Evolutionary conservation across 176 grass and related monocot species (phyloP), one percentile per base, ranked within the genome.

Genomic region (Rhynchospora pubera): DNA sequence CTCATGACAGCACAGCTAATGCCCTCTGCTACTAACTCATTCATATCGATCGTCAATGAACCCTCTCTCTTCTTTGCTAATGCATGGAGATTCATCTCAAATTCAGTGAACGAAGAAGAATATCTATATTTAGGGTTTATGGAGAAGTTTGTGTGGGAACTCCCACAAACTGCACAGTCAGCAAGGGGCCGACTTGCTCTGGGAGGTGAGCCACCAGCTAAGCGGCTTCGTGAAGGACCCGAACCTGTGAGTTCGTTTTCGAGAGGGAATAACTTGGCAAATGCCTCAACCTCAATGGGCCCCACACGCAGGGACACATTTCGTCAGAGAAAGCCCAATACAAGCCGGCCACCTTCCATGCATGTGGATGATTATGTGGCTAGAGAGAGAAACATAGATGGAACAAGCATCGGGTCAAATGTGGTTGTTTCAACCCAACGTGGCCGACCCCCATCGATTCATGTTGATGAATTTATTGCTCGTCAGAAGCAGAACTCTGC

Each of bases 341-440:
- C 95, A 77, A 98, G 95, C 79, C 88, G 95, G 83, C 95, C 95
- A 60, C 95, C 95, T 82, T 98, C 95, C 34, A 98, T 98, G 95
- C 95, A 98, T 85, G 95, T 98, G n/a, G 95, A 98, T 84, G 95
- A 98, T 88, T 98, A 98, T 88, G 95, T 98, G 46, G 95, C 92
- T 61, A 87, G 95, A 88, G 95, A 98, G 90, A 98, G 92, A 87
- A 94, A 94, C 85, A 94, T 94, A 72, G 95, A 98, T 79, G 89
- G 88, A 88, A 87, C 95, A 81, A 94, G 95, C 81, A 98, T 87
- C 77, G 90, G 90, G 56, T 89, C 90, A 73, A 98, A 91, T 93
- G 87, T 88, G 62, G 85, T 89, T 81, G 89, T 65, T 86, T 92
- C 92, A 71, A 89, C 87, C 46, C 90, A 91, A 55, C 92, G 92